Base-by-base conservation (phyloP, 2,329 filamentous ascomycete genomes). In the Fusarium sp. region DNA sequence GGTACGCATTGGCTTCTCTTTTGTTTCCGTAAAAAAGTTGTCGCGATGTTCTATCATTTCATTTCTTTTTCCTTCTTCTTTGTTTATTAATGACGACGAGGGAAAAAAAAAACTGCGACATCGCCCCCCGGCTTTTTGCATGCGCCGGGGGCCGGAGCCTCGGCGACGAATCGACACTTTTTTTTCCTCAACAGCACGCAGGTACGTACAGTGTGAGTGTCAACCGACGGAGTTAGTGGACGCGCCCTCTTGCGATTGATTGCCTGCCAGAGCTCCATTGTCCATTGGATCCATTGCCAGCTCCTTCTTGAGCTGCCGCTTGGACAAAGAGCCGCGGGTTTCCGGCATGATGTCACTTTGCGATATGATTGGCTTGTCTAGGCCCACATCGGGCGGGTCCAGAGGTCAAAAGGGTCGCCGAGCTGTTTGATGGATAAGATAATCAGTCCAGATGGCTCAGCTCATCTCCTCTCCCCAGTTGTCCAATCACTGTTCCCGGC, bases 311-410 rank as follows among this genome's bases (percentile, higher is more conserved):
- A 70, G 20, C 35, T 60, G 62, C 53, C 46, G 44, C 46, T 38
- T 35, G 27, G 35, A 7, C n/a, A 49, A 46, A 75, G 71, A 73
- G 76, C 76, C 74, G 76, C 69, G 59, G 44, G 60, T 78, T 78
- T 67, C 71, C 73, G 76, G 64, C 72, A 72, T 78, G 69, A 75
- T 73, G 68, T 71, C 73, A 77, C 55, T 11, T 9, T 12, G 58
- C 0, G 6, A 0, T 61, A 8, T 77, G 46, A 78, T 78, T 78
- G 76, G 76, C 16, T 66, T 16, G 10, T 12, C 27, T 7, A 2
- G 17, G 33, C 35, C 60, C 62, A 59, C 35, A 24, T 8, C 27
- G 5, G 29, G 27, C 27, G 2, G n/a, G n/a, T n/a, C n/a, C n/a
- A 51, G 46, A 51, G 46, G 64, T 20, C 70, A 66, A 57, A 71